phyloP scores from a whole-genome alignment of 139 green algal genomes.

The Prasinococcaceae sp. region DNA sequence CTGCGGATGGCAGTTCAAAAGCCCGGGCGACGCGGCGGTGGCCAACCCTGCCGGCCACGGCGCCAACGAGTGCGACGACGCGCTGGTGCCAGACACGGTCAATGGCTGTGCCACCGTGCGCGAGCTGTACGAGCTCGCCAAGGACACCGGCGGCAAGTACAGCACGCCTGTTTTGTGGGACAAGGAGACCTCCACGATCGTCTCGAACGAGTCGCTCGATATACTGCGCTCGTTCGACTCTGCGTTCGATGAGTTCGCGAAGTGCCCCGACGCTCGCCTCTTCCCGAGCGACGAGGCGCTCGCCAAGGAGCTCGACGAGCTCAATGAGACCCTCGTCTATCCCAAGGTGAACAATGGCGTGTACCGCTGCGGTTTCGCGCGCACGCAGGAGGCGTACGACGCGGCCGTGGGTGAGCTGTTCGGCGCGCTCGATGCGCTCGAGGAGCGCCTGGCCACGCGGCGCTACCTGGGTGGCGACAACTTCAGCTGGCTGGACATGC shows the following conservation, averaged over 20 bases:
- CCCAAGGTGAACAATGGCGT: conserved; percentile 90
- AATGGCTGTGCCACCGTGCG: conserved; percentile 20
- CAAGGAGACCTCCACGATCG: conserved; percentile 72
- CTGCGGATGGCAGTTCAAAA: conserved; percentile 62
- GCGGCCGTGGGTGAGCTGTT: conserved; percentile 53
- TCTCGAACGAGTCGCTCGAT: conserved; percentile 90
- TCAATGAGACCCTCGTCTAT: conserved; percentile 62
- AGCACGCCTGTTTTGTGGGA: conserved; percentile 88
- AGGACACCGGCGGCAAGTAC: too few relatives aligned
- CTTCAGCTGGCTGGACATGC: conserved; percentile 89
- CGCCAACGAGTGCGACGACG: conserved; percentile 27
- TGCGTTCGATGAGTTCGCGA: conserved; percentile 66
- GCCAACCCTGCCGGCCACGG: conserved; percentile 28
- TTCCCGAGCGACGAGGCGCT: conserved; percentile 26
- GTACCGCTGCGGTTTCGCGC: conserved; percentile 86
- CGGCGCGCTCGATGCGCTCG: conserved; percentile 51
- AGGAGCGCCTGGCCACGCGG: conserved; percentile 59
- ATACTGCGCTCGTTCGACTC: conserved; percentile 80
- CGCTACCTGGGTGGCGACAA: conserved; percentile 64
- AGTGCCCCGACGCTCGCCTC: conserved; percentile 32
- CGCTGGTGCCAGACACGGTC: conserved; percentile 15
- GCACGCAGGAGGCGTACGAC: conserved; percentile 74
- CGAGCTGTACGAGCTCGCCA: conserved; percentile 28
- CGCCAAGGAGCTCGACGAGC: conserved; percentile 19
- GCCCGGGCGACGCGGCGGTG: not conserved